Base-by-base conservation (phyloP, 139 green algal genomes). In the Trebouxia sp. region DNA sequence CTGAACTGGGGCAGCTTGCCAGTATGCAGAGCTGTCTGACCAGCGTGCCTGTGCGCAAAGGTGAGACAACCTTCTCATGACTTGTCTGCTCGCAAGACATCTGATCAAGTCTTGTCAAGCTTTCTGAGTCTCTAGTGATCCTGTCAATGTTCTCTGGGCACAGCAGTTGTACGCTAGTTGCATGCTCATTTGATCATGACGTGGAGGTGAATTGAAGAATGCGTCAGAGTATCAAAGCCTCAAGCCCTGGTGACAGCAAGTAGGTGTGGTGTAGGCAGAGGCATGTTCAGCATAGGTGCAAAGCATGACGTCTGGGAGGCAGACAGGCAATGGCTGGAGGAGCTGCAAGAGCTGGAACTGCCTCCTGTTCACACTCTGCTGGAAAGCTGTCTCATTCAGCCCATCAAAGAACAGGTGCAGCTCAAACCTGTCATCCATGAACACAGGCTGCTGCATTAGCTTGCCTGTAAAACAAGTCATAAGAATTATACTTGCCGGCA, bases 401-500 rank as follows among this genome's bases (percentile, higher is more conserved):
- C 74, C 45, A 65, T 79, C 5, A 28, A 65, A 15, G 47, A 66
- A n/a, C 74, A 79, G 74, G 74, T 79, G 15, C 14, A 41, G 26
- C 1, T 22, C 20, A n/a, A 5, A n/a, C 58, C 3, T 2, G 58
- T 70, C 5, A n/a, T n/a, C n/a, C n/a, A n/a, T n/a, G n/a, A n/a
- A n/a, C n/a, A n/a, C 15, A 17, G 2, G 5, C 37, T 70, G 32
- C 28, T 69, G 14, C 1, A 70, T 41, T 24, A 22, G 26, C 58
- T 22, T 39, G 58, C 58, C 15, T 37, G 26, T 37, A 14, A 41
- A 6, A 39, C 26, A 7, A 70, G 58, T 12, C 32, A 14, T 24
- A 12, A 37, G 26, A 9, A 26, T n/a, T 12, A 17, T n/a, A 35
- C 22, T 14, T 26, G 22, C 24, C 12, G 24, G 56, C 26, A n/a